phyloP scores from a whole-genome alignment of 75 land plant genomes.

The Pinus taeda region DNA sequence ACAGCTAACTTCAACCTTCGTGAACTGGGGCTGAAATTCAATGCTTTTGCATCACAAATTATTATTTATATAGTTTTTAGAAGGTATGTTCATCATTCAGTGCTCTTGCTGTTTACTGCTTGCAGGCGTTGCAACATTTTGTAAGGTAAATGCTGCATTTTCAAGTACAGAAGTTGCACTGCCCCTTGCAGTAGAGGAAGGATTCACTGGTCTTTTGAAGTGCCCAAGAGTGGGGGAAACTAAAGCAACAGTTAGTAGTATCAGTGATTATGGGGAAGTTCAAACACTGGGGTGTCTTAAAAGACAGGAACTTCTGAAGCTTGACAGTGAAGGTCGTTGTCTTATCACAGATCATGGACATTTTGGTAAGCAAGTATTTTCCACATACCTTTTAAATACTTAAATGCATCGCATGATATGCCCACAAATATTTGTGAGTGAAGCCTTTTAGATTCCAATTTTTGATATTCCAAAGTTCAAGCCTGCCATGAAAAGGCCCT shows the following conservation, averaged over 20 bases:
- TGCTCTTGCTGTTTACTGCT: neutral
- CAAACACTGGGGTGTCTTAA: conserved; percentile 45
- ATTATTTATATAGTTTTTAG: neutral
- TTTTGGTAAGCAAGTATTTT: conserved; percentile 60
- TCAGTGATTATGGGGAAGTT: conserved; percentile 23
- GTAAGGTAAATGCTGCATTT: conserved; percentile 64
- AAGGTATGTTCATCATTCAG: neutral
- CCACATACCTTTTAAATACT: neutral
- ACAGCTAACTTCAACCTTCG: neutral
- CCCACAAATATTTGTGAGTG: neutral
- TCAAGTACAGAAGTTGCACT: conserved; percentile 52
- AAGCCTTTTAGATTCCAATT: neutral
- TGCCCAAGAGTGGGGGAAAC: conserved; percentile 15
- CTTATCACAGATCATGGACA: conserved; percentile 93
- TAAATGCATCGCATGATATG: neutral
- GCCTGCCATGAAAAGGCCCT: neutral
- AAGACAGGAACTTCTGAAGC: conserved; percentile 64
- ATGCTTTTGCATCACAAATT: neutral
- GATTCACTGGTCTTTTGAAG: conserved; percentile 77
- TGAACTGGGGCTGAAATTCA: neutral
- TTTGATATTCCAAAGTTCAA: neutral
- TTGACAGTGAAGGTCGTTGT: conserved; percentile 95
- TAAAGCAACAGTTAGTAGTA: conserved; percentile 11
- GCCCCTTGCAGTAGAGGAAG: conserved; percentile 94
- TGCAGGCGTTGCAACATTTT: conserved; percentile 94